These are phyloP conservation scores for Naegleria lovaniensis DNA, from an alignment of 208 protist species.

Conservation along the genomic window DNA sequence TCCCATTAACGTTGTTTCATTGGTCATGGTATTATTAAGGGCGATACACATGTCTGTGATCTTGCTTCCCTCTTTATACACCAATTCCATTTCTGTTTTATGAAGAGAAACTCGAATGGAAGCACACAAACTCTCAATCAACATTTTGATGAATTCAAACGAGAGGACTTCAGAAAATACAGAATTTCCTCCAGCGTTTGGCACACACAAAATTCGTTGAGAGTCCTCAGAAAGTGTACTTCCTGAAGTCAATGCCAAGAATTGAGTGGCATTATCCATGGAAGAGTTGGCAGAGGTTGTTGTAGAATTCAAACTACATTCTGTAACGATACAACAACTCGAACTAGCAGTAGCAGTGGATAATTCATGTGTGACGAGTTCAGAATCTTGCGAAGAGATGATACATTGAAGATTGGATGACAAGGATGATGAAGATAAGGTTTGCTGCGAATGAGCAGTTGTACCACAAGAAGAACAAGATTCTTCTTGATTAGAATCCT, in stretches of 20 bases:
- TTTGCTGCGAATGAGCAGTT: no score
- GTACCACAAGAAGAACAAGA: no score
- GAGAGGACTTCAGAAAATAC: slow-evolving; percentile 46
- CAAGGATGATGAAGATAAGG: no score
- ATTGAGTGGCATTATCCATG: background rate
- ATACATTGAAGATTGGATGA: no score
- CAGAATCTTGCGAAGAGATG: background rate
- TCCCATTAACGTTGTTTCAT: slow-evolving; percentile 28
- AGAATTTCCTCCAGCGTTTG: slow-evolving; percentile 53
- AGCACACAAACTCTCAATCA: background rate
- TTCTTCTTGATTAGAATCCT: no score
- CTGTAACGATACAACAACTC: background rate
- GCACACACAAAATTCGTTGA: slow-evolving; percentile 32
- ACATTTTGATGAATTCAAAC: slow-evolving; percentile 41
- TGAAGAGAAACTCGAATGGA: slow-evolving; percentile 33
- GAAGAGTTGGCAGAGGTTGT: background rate
- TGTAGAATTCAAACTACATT: background rate
- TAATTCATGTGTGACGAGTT: background rate
- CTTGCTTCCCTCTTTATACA: slow-evolving; percentile 42
- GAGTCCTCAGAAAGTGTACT: background rate
- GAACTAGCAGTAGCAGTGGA: background rate
- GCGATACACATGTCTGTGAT: slow-evolving; percentile 50
- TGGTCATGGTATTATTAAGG: slow-evolving; percentile 16
- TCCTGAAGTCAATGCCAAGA: background rate
- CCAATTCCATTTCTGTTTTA: slow-evolving; percentile 51